Evolutionary conservation across 1,284 basidiomycete genomes (phyloP), one percentile per base, ranked within the genome.

Genomic region (Ganoderma boninense): DNA sequence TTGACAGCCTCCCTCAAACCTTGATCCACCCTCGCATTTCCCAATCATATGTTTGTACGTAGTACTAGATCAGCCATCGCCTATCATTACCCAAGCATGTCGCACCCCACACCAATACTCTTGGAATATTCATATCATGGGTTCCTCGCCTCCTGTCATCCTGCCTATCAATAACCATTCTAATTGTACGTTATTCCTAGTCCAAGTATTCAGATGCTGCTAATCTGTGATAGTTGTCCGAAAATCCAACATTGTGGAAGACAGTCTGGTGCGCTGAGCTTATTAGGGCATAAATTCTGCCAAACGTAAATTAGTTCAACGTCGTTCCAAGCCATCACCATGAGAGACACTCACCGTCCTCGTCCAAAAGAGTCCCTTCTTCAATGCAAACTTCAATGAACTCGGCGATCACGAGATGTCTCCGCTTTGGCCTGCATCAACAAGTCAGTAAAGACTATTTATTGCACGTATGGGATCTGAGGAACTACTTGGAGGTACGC

Each of bases 301-400:
- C 18, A 8, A 20, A 46, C 29, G n/a, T 43, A 20, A 43, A 23
- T 16, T 26, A 78, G 82, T 16, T 77, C 79, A 1, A 32, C 29
- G 81, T 81, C 16, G 14, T 14, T 13, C 13, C 20, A 23, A 46
- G 6, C 4, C 6, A 8, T n/a, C 6, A 6, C 8, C 13, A 5
- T 14, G 43, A 26, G 0, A 26, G 49, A 26, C 20, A 49, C 86
- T 81, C 73, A 90, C 92, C 91, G 69, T 91, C 92, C 80, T 97
- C 95, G 76, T 95, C 90, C 65, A 96, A 84, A 52, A 96, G 79
- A 0, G 94, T 95, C 61, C 85, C 87, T 78, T 97, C 94, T 23
- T 94, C 94, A 40, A 96, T 76, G 77, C 93, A 95, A 14, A 91
- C 92, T 61, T 87, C 82, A 46, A 97, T 88, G 80, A 89, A 97